phyloP scores from a whole-genome alignment of 192 early-diverging fungal species.

The Backusella australiensis region DNA sequence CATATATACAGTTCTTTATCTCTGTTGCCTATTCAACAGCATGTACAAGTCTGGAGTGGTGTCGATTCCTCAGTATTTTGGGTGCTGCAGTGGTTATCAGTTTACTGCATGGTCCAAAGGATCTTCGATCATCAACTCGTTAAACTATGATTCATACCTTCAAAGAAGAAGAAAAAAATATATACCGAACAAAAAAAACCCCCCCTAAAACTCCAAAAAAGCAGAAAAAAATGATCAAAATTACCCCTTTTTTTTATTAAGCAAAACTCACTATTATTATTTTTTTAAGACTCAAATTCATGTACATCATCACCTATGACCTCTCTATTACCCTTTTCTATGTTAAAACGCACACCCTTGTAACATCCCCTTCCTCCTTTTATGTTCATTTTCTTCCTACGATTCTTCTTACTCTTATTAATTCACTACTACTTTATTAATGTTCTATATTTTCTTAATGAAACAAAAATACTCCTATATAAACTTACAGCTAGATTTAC shows the following conservation, averaged over 20 bases:
- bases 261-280: not conserved
- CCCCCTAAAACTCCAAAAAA: not conserved
- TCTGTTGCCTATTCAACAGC: not conserved
- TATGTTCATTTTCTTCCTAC: not conserved
- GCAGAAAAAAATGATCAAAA: no score
- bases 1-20: not conserved
- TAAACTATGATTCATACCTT: not conserved
- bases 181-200: not conserved
- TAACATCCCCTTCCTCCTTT: not conserved
- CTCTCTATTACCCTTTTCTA: not conserved
- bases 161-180: not conserved
- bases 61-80: slow-evolving; percentile 27
- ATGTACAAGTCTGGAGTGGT: slow-evolving; percentile 20
- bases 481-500: not conserved
- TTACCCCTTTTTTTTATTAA: not conserved
- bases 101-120: slow-evolving; percentile 23
- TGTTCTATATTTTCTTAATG: not conserved
- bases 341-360: not conserved
- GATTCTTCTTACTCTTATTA: not conserved
- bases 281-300: not conserved
- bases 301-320: not conserved
- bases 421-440: not conserved
- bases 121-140: not conserved
- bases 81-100: slow-evolving; percentile 20
- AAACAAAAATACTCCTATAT: not conserved